Base-by-base conservation (phyloP, 306 rosid species). In the barrel medic (Medicago truncatula) region DNA sequence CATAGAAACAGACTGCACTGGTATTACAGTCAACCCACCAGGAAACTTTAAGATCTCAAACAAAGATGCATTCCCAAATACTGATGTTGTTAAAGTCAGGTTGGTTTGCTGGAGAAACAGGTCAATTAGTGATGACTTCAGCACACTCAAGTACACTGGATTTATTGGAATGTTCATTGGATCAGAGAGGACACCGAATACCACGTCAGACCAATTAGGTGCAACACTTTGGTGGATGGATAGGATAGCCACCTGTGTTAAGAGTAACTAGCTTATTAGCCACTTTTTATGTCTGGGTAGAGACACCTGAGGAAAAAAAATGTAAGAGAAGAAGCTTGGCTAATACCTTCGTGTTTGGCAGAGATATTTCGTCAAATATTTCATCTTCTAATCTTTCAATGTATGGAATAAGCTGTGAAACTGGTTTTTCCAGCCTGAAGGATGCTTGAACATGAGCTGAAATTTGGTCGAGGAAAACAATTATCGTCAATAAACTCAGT, bases 401-500 rank as follows among this genome's bases (percentile, higher is more conserved):
- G 70, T 80, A 88, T 13, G 97, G 96, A 78, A 92, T 83, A 79
- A 95, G 89, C 81, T 95, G 79, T 18, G 78, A 75, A 79, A 89
- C 96, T 11, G 96, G 97, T 78, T 82, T 89, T 75, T 90, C 92
- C 81, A 95, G 88, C 69, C 82, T 85, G 86, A 90, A 88, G 89
- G 85, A 90, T 41, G 88, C 93, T 83, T 95, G 92, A 75, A 87
- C 91, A 60, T 87, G 63, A 60, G 98, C 98, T 95, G 97, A 23
- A 85, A 73, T 76, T 41, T 76, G 63, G 75, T 71, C 71, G 74
- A 64, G 47, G 16, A 12, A 71, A 79, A 38, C 8, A 69, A 28
- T 8, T 2, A 56, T 36, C 15, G 53, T 62, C 57, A 63, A 64
- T 56, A 69, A 74, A 44, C n/a, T 72, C 38, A 61, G 36, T 31